These are phyloP conservation scores for Eimeria brunetti DNA, from an alignment of 169 alveolate species.

Conservation along the genomic window DNA sequence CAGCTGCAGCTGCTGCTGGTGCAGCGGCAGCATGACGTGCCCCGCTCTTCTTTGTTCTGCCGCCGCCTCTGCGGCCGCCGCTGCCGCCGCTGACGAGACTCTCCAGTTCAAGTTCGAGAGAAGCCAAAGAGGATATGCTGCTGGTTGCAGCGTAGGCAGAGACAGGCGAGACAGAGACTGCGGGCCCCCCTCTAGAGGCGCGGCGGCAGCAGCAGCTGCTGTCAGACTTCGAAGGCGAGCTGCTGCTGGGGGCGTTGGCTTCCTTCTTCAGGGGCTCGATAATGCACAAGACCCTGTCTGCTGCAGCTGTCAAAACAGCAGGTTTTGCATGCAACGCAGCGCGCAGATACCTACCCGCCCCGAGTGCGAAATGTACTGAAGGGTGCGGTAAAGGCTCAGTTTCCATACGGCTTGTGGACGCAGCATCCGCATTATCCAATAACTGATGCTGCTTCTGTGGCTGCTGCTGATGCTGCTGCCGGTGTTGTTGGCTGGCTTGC, in stretches of 20 bases:
- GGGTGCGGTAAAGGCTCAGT: constrained; percentile 15
- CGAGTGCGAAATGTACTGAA: background rate
- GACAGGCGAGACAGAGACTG: constrained; percentile 21
- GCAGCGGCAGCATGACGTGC: constrained; percentile 50
- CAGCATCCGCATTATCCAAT: background rate
- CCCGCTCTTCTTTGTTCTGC: constrained; percentile 43
- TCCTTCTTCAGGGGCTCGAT: constrained; percentile 18
- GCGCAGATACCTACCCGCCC: constrained; percentile 32
- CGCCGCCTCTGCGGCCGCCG: constrained; percentile 70
- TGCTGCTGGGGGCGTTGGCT: background rate
- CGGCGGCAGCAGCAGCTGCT: constrained; percentile 24
- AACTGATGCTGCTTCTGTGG: constrained; percentile 15
- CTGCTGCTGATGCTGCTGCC: constrained; percentile 12
- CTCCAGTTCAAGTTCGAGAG: constrained; percentile 56
- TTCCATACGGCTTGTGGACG: background rate
- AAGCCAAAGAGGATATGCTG: constrained; percentile 49
- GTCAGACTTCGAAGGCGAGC: background rate
- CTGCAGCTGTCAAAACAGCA: constrained; percentile 41
- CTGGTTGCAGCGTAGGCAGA: constrained; percentile 23
- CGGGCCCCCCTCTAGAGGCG: background rate
- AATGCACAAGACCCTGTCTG: constrained; percentile 42
- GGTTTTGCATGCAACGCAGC: constrained; percentile 42
- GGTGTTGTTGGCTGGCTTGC: constrained; percentile 2
- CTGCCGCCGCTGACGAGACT: constrained; percentile 66
- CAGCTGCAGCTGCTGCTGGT: background rate